Conservation (phyloP, 2,329 filamentous ascomycete species). For the Catunica adiposa region DNA sequence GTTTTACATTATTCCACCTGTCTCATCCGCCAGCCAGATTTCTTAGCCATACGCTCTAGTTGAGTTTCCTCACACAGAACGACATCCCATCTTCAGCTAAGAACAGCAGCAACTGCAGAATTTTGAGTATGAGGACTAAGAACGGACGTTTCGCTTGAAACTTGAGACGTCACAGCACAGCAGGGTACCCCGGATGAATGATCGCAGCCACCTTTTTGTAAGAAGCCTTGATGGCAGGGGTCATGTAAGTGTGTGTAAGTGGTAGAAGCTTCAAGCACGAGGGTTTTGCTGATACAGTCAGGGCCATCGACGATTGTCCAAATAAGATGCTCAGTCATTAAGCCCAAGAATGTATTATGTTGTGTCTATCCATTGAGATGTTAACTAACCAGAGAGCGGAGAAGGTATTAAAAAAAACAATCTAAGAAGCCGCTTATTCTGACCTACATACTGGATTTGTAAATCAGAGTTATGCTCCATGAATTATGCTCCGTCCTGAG, state of each 20-base stretch:
- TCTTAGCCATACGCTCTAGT: slow-evolving; percentile 1
- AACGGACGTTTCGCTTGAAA: slow-evolving; percentile 30
- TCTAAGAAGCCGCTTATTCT: too few species aligned
- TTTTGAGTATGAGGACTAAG: neutral
- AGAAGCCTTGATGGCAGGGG: neutral
- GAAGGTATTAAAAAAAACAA: too few species aligned
- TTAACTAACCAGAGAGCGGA: too few species aligned
- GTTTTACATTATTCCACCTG: slow-evolving; percentile 18
- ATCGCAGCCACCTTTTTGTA: neutral
- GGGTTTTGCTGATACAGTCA: neutral
- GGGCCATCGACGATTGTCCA: too few species aligned
- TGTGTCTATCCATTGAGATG: too few species aligned
- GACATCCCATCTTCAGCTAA: neutral
- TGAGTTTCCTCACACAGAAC: too few species aligned
- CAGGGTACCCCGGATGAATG: neutral
- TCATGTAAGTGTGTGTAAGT: neutral
- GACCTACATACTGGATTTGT: too few species aligned
- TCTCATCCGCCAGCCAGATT: slow-evolving; percentile 18
- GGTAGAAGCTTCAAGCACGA: neutral
- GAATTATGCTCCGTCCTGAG: too few species aligned
- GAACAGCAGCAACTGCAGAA: neutral
- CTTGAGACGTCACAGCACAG: slow-evolving; percentile 26
- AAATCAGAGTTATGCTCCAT: too few species aligned
- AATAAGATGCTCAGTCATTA: too few species aligned
- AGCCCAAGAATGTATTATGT: too few species aligned